phyloP scores from a whole-genome alignment of 2,329 filamentous ascomycete species.

The Colletotrichum costaricense region DNA sequence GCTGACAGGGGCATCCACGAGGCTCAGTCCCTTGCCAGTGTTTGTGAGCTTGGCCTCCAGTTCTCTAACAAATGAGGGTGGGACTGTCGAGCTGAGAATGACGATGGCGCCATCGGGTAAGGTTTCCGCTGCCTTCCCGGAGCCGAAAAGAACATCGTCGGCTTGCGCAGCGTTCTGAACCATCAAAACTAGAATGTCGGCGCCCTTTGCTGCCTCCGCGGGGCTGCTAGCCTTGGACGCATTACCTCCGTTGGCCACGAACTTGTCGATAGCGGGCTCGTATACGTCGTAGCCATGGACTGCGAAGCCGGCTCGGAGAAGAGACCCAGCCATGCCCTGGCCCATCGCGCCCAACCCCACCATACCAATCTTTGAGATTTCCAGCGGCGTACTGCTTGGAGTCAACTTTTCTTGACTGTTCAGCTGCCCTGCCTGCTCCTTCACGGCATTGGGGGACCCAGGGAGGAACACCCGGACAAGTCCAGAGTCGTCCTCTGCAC shows the following conservation, averaged over 20 bases:
- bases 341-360: constrained; percentile 53
- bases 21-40: constrained; percentile 40
- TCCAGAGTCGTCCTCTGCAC: constrained; percentile 42
- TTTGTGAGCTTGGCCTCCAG: constrained; percentile 38
- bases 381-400: constrained; percentile 37
- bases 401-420: constrained; percentile 30
- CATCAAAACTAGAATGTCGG: constrained; percentile 49
- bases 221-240: constrained; percentile 41
- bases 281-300: constrained; percentile 49
- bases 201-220: constrained; percentile 41
- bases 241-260: constrained; percentile 40
- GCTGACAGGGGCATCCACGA: constrained; percentile 52
- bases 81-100: constrained; percentile 50
- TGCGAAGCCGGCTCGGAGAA: constrained; percentile 45
- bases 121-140: constrained; percentile 41
- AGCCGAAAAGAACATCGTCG: constrained; percentile 45
- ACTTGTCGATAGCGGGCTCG: constrained; percentile 43
- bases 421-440: constrained; percentile 31
- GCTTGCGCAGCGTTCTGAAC: constrained; percentile 49
- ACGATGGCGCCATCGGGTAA: constrained; percentile 44
- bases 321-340: constrained; percentile 49
- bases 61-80: constrained; percentile 43
- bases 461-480: constrained; percentile 43
- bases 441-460: constrained; percentile 28
- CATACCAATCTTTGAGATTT: constrained; percentile 46